These are phyloP conservation scores for Glebionis coronaria DNA, from an alignment of 129 eudicot genomes.

Conservation along the genomic window DNA sequence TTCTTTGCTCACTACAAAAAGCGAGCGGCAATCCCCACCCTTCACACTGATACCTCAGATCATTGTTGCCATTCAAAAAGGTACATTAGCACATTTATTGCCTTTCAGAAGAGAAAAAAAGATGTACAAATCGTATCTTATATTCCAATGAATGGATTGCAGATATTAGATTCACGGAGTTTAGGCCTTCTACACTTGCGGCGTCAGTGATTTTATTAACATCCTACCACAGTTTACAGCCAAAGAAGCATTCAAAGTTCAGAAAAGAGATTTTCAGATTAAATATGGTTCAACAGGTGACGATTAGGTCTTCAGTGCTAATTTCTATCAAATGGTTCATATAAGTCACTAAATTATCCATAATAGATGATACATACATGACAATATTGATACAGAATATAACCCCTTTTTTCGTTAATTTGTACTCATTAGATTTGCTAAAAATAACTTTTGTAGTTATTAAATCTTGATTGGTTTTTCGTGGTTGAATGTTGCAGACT, in stretches of 20 bases:
- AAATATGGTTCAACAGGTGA: constrained; percentile 2
- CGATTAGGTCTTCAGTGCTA: too few species aligned
- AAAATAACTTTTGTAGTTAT: neutral
- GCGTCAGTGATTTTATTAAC: constrained; percentile 15
- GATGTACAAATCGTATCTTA: neutral
- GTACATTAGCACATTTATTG: neutral
- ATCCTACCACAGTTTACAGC: constrained; percentile 3
- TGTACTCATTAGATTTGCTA: neutral
- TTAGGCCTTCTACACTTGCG: constrained; percentile 25
- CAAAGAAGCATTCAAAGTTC: neutral
- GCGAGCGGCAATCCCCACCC: neutral
- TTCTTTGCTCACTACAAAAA: neutral
- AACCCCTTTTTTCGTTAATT: neutral
- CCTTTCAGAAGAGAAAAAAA: too few species aligned
- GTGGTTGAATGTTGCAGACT: neutral
- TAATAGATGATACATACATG: too few species aligned
- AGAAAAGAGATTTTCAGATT: neutral
- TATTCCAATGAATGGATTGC: neutral
- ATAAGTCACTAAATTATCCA: neutral
- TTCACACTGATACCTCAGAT: constrained; percentile 2
- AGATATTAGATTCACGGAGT: constrained; percentile 16
- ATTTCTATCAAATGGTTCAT: too few species aligned
- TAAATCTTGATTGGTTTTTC: neutral
- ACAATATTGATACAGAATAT: too few species aligned
- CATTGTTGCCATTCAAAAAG: constrained; percentile 23